phyloP scores from a whole-genome alignment of 1,139 yeast genomes.

The Suhomyces maxii region DNA sequence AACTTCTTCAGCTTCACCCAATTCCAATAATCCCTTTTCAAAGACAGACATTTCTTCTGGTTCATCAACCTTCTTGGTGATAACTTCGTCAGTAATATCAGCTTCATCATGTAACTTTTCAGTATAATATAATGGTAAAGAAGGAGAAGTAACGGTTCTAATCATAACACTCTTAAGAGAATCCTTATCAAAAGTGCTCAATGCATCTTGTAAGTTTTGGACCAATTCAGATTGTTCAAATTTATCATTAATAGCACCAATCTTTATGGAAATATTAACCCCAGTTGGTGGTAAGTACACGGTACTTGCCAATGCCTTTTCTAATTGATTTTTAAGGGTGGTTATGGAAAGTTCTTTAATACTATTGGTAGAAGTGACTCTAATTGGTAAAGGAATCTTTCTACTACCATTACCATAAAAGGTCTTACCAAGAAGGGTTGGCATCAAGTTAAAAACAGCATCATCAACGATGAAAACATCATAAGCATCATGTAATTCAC shows the following conservation, averaged over 20 bases:
- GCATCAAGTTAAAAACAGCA: conserved; percentile 74
- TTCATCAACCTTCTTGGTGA: conserved; percentile 26
- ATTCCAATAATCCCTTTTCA: conserved; percentile 77
- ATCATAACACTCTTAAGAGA: conserved; percentile 60
- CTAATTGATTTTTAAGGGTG: conserved; percentile 59
- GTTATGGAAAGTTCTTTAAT: conserved; percentile 50
- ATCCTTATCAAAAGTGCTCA: conserved; percentile 46
- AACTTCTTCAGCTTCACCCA: conserved; percentile 71
- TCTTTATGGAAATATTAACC: conserved; percentile 59
- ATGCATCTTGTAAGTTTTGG: conserved; percentile 59
- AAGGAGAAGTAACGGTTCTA: conserved; percentile 73
- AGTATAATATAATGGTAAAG: conserved; percentile 77
- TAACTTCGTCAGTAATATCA: conserved; percentile 25
- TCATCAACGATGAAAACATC: conserved; percentile 86
- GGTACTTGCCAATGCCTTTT: conserved; percentile 58
- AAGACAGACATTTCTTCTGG: conserved; percentile 53
- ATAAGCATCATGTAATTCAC: conserved; percentile 57
- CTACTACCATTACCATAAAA: conserved; percentile 57
- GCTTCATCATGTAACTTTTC: conserved; percentile 53
- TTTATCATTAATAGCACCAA: conserved; percentile 57
- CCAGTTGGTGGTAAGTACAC: conserved; percentile 75
- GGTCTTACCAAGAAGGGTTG: conserved; percentile 77
- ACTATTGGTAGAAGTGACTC: conserved; percentile 40
- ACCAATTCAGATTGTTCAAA: conserved; percentile 33
- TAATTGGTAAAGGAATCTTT: conserved; percentile 74